A percentile compares a stretch with the other conserved stretches of the same genome.
Evolutionary conservation across 148 eudicot species (phyloP).

Genomic region (Dysphania ambrosioides): DNA sequence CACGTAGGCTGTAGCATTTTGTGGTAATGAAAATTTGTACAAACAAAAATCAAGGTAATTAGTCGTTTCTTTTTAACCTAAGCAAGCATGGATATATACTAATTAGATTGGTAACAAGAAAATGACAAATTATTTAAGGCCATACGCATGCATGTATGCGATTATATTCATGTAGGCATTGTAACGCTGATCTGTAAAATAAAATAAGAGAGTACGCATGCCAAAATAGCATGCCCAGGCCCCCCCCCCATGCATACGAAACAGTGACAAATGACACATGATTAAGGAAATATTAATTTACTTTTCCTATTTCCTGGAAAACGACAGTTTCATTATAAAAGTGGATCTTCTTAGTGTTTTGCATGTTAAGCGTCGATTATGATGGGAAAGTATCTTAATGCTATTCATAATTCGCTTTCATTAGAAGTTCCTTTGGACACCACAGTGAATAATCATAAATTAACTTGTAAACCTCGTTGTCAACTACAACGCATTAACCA

Average conservation of each 20-base stretch:
- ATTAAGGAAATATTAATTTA: no score
- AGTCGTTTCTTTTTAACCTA: no score
- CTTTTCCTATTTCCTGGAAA: not conserved
- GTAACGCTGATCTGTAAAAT: constrained; percentile 6
- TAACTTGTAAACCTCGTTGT: not conserved
- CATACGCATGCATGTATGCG: not conserved
- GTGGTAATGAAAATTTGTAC: no score
- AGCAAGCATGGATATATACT: no score
- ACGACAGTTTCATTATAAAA: not conserved
- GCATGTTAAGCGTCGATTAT: constrained; percentile 1
- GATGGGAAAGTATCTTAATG: not conserved
- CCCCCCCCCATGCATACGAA: not conserved
- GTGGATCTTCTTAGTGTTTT: not conserved
- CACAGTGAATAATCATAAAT: no score
- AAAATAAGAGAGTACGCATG: constrained; percentile 13
- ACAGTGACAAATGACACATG: not conserved
- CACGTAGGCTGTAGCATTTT: no score
- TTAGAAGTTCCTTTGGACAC: not conserved
- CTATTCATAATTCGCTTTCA: not conserved
- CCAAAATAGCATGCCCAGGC: constrained; percentile 3
- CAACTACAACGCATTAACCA: not conserved
- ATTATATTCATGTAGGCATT: not conserved
- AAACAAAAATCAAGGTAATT: no score
- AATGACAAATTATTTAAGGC: not conserved
- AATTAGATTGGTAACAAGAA: not conserved